Percentiles rank a stretch among this genome's conserved stretches.
Evolutionary conservation across 1,284 basidiomycete genomes (phyloP).

Genomic region (Malassezia furfur): DNA sequence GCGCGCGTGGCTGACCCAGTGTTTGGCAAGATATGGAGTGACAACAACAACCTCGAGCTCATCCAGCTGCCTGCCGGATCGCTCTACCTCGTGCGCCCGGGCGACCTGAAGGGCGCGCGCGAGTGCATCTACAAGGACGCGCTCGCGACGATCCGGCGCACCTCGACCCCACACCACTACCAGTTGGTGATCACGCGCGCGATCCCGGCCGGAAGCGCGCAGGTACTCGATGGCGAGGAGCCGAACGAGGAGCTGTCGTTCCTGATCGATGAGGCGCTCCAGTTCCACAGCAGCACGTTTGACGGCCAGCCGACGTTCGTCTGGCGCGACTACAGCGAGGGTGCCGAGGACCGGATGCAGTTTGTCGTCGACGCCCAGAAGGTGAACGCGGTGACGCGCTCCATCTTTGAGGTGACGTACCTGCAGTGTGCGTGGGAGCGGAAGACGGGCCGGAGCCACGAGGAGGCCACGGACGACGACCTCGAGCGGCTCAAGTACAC

Average conservation of each 20-base stretch:
- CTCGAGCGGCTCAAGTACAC: slow-evolving; percentile 45
- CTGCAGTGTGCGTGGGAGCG: slow-evolving; percentile 83
- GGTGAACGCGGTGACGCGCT: slow-evolving; percentile 72
- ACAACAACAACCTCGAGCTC: slow-evolving; percentile 51
- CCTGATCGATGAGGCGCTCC: slow-evolving; percentile 76
- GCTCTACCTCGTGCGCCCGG: slow-evolving; percentile 80
- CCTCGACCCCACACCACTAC: slow-evolving; percentile 74
- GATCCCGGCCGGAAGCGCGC: slow-evolving; percentile 53
- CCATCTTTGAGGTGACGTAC: slow-evolving; percentile 81
- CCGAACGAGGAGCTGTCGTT: slow-evolving; percentile 79
- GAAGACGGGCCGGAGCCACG: slow-evolving; percentile 35
- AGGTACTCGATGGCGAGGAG: slow-evolving; percentile 66
- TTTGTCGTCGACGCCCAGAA: slow-evolving; percentile 57
- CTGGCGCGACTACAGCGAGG: slow-evolving; percentile 61
- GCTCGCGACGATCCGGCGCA: slow-evolving; percentile 80
- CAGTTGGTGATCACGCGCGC: slow-evolving; percentile 88
- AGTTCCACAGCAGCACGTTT: slow-evolving; percentile 54
- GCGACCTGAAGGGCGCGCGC: slow-evolving; percentile 75
- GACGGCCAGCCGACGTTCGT: slow-evolving; percentile 32
- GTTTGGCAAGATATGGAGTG: slow-evolving; percentile 83
- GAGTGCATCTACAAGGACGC: slow-evolving; percentile 99
- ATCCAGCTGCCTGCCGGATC: slow-evolving; percentile 89
- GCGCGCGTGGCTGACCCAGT: slow-evolving; percentile 53
- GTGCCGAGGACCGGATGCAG: slow-evolving; percentile 63
- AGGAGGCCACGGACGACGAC: slow-evolving; percentile 42